phyloP scores from a whole-genome alignment of 2,329 filamentous ascomycete species.

The Lizonia empirigonia region DNA sequence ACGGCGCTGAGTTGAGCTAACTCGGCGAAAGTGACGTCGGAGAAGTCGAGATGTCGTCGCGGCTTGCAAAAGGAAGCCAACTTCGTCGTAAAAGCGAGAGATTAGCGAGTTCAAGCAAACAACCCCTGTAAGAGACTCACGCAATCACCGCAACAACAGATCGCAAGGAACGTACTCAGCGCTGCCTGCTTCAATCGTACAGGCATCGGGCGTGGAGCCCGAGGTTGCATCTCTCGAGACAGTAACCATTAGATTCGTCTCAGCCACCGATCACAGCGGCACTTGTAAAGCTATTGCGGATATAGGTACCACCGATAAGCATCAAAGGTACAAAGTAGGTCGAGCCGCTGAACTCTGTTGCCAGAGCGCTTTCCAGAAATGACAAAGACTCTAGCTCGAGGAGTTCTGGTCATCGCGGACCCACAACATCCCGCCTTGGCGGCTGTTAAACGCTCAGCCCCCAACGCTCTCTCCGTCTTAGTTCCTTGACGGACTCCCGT shows the following conservation, averaged over 20 bases:
- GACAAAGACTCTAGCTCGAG: neutral
- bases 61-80: constrained; percentile 10
- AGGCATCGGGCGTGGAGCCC: constrained; percentile 14
- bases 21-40: constrained; percentile 11
- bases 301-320: neutral
- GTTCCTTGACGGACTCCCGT: constrained; percentile 4
- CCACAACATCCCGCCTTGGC: constrained; percentile 16
- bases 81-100: constrained; percentile 6
- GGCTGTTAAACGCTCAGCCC: constrained; percentile 4
- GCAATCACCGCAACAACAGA: constrained; percentile 9
- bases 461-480: constrained; percentile 12
- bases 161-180: neutral
- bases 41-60: constrained; percentile 7
- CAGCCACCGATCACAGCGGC: constrained; percentile 26
- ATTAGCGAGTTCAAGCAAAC: constrained; percentile 7
- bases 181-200: constrained; percentile 15
- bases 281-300: neutral
- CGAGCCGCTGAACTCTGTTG: neutral
- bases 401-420: neutral
- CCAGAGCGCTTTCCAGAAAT: neutral
- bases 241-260: constrained; percentile 18
- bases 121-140: constrained; percentile 20
- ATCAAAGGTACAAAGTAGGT: neutral
- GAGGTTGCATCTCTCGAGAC: constrained; percentile 29
- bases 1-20: constrained; percentile 6